These are phyloP conservation scores for Primulina tabacum DNA, from an alignment of 257 asterid genomes.

Conservation along the genomic window DNA sequence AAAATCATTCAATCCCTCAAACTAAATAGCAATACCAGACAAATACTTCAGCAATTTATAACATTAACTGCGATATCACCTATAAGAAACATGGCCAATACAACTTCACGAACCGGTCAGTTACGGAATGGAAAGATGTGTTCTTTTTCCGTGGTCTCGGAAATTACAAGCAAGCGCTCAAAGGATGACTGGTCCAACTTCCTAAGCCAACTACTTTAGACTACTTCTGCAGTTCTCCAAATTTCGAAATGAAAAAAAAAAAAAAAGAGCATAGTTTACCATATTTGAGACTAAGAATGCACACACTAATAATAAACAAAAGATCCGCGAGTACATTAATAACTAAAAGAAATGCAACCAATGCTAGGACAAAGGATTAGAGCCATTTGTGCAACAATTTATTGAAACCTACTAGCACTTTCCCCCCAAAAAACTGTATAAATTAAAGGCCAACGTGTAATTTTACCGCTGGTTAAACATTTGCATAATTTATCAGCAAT, in stretches of 20 bases:
- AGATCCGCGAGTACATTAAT: neutral
- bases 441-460: neutral
- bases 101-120: neutral
- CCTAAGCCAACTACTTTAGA: neutral
- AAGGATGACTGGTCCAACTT: neutral
- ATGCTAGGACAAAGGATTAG: neutral
- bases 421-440: neutral
- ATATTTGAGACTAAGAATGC: neutral
- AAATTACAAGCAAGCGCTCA: neutral
- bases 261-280: neutral
- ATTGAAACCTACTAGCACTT: neutral
- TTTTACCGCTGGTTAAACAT: constrained; percentile 1
- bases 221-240: neutral
- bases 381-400: neutral
- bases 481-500: neutral
- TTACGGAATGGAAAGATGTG: neutral
- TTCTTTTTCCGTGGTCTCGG: neutral
- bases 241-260: neutral
- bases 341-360: neutral
- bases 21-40: neutral
- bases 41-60: too few relatives aligned
- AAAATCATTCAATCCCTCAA: too few relatives aligned
- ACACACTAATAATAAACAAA: too few relatives aligned
- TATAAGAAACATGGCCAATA: neutral
- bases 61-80: too few relatives aligned